Conservation (phyloP, 805 yeast species). For the Metschnikowia santaceciliae region DNA sequence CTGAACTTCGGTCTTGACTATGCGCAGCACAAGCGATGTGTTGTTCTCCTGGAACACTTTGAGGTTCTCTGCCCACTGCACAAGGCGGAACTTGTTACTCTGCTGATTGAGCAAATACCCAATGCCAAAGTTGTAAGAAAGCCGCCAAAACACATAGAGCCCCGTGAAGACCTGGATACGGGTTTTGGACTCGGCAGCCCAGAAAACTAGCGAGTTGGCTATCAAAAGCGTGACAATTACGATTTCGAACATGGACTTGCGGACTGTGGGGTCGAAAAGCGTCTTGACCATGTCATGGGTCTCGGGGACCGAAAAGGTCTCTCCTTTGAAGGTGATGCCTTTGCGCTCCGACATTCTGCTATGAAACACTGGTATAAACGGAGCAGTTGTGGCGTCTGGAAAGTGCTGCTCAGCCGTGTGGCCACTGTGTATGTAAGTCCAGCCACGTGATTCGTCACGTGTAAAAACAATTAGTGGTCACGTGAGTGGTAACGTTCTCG, state of each 20-base stretch:
- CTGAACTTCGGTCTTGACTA: slow-evolving; percentile 32
- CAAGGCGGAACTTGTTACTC: slow-evolving; percentile 53
- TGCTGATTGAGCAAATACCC: slow-evolving; percentile 66
- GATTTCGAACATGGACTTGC: slow-evolving; percentile 64
- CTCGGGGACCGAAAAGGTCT: slow-evolving; percentile 48
- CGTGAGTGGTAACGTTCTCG: background rate
- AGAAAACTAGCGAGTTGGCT: slow-evolving; percentile 31
- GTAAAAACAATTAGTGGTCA: background rate
- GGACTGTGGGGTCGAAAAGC: slow-evolving; percentile 68
- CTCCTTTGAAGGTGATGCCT: slow-evolving; percentile 45
- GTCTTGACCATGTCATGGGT: slow-evolving; percentile 85
- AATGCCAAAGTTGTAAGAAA: slow-evolving; percentile 74
- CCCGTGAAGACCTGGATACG: slow-evolving; percentile 42
- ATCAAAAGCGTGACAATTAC: slow-evolving; percentile 44
- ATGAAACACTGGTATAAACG: background rate
- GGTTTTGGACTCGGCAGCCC: slow-evolving; percentile 20
- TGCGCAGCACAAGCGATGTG: slow-evolving; percentile 31
- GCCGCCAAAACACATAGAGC: slow-evolving; percentile 70
- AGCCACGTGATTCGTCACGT: background rate
- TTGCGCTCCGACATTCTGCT: background rate
- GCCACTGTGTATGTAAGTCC: background rate
- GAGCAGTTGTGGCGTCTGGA: background rate
- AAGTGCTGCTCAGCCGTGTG: background rate
- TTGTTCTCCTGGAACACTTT: slow-evolving; percentile 41
- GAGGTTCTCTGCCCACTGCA: slow-evolving; percentile 45